Evolutionary conservation across 2,329 filamentous ascomycete genomes (phyloP).

Genomic region (Fusarium sp.): DNA sequence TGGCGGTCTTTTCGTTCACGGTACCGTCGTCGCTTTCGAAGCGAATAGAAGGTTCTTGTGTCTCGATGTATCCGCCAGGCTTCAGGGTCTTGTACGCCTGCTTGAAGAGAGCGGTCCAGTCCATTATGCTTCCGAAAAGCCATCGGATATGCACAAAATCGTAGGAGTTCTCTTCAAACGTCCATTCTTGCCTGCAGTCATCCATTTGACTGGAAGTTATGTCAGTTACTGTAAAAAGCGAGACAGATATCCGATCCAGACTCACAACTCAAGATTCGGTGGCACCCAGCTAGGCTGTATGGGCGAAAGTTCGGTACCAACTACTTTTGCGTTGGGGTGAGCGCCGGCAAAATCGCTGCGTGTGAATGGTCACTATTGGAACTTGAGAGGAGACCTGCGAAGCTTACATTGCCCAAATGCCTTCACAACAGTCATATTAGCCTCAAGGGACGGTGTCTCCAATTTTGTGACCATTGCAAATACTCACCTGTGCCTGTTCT

Average conservation of each 20-base stretch:
- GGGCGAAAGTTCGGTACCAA: background rate
- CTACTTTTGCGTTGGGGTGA: background rate
- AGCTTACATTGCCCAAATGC: constrained; percentile 12
- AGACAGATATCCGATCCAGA: background rate
- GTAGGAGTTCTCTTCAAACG: background rate
- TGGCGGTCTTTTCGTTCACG: constrained; percentile 4
- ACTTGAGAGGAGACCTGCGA: background rate
- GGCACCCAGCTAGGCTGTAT: constrained; percentile 4
- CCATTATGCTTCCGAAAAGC: constrained; percentile 1
- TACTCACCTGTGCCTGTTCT: background rate
- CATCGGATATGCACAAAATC: constrained; percentile 5
- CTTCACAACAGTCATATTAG: background rate
- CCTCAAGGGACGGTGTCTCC: background rate
- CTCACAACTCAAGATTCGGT: constrained; percentile 7
- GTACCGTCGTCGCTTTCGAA: constrained; percentile 9
- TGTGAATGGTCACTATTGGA: background rate
- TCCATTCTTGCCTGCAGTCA: constrained; percentile 11
- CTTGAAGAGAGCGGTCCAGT: constrained; percentile 2
- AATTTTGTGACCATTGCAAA: background rate
- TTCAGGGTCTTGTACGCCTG: constrained; percentile 6
- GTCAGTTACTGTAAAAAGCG: background rate
- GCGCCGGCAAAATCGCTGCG: background rate
- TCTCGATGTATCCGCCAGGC: constrained; percentile 12
- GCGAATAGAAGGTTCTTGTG: constrained; percentile 1
- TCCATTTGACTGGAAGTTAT: constrained; percentile 3